phyloP scores from a whole-genome alignment of 2,329 filamentous ascomycete genomes.

The Hypomyces rosellus region DNA sequence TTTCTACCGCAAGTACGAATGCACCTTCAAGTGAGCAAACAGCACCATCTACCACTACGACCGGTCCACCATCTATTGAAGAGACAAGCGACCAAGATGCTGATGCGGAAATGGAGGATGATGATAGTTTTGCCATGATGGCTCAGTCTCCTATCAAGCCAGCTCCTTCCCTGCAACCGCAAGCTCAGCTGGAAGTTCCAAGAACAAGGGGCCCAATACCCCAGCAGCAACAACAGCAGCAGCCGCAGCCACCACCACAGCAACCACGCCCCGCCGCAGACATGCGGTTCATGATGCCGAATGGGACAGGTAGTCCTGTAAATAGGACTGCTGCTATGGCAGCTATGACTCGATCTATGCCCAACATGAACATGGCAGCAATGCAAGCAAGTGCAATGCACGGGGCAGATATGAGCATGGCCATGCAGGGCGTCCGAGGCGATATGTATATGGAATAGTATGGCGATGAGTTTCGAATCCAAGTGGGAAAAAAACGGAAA shows the following conservation, averaged over 20 bases:
- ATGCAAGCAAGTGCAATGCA: constrained; percentile 36
- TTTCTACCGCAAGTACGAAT: constrained; percentile 31
- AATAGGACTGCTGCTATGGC: constrained; percentile 30
- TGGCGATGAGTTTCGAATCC: too few species aligned
- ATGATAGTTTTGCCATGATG: constrained; percentile 49
- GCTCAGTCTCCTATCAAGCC: constrained; percentile 34
- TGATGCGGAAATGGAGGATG: constrained; percentile 52
- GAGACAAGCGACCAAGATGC: constrained; percentile 42
- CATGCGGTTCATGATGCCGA: constrained; percentile 38
- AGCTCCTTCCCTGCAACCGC: constrained; percentile 32
- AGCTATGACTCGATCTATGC: constrained; percentile 39
- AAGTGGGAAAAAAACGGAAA: too few species aligned
- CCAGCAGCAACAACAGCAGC: constrained; percentile 17
- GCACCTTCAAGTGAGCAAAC: constrained; percentile 29
- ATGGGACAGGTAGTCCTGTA: constrained; percentile 29
- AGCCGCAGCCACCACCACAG: constrained; percentile 14
- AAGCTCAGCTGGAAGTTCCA: constrained; percentile 38
- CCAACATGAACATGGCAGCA: constrained; percentile 37
- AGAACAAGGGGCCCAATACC: constrained; percentile 31
- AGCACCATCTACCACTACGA: constrained; percentile 26
- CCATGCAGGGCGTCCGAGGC: constrained; percentile 39
- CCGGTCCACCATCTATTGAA: constrained; percentile 35
- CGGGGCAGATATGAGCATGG: constrained; percentile 37
- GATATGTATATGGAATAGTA: constrained; percentile 47
- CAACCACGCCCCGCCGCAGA: constrained; percentile 22